Conservation (phyloP, 441 rosid species). For the Croton laevigatus region DNA sequence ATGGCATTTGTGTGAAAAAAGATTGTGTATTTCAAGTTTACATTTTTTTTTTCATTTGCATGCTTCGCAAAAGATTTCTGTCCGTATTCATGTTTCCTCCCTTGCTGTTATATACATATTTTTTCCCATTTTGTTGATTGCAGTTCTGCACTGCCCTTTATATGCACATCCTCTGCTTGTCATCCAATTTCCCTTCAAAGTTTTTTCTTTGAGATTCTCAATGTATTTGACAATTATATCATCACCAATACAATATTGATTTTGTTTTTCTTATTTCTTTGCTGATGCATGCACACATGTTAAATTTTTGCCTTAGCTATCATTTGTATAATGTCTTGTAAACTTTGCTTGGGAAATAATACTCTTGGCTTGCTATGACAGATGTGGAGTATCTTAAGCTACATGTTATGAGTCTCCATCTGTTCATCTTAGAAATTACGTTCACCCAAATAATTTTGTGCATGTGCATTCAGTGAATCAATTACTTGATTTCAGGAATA, state of each 20-base stretch:
- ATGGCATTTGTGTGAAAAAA: too few relatives aligned
- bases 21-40: too few relatives aligned
- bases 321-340: background rate
- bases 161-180: background rate
- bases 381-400: constrained; percentile 1
- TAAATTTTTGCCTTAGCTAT: background rate
- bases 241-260: background rate
- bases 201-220: background rate
- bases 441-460: background rate
- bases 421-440: background rate
- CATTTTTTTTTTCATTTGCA: background rate
- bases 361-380: background rate
- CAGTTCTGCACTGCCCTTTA: background rate
- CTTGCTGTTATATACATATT: background rate
- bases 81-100: background rate
- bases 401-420: background rate
- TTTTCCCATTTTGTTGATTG: background rate
- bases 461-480: background rate
- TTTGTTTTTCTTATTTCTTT: background rate
- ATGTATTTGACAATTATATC: background rate
- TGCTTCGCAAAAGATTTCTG: background rate
- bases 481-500: background rate
- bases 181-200: background rate
- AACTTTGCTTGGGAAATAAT: background rate
- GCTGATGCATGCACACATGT: background rate